These are phyloP conservation scores for Gentiana macrophylla DNA, from an alignment of 257 asterid genomes.

Conservation along the genomic window DNA sequence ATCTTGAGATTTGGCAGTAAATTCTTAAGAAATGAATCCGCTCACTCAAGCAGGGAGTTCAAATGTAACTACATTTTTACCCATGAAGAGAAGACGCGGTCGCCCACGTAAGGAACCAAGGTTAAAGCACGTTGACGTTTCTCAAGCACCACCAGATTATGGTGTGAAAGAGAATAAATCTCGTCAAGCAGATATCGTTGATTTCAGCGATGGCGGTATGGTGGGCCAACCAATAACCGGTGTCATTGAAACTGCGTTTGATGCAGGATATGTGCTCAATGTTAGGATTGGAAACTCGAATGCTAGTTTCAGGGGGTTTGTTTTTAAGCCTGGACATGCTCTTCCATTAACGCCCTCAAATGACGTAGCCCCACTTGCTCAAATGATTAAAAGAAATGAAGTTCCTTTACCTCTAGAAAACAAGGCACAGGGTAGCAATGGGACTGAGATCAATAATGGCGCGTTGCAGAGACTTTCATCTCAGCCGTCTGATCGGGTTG, in stretches of 20 bases:
- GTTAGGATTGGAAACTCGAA: constrained; percentile 68
- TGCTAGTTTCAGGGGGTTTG: constrained; percentile 59
- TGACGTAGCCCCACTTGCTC: constrained; percentile 75
- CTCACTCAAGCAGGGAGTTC: constrained; percentile 24
- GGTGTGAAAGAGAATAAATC: constrained; percentile 25
- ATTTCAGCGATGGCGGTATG: constrained; percentile 21
- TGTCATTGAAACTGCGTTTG: constrained; percentile 80
- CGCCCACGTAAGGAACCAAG: constrained; percentile 40
- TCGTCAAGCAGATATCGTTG: constrained; percentile 14
- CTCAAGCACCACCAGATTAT: constrained; percentile 37
- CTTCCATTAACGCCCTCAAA: constrained; percentile 64
- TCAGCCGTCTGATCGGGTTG: constrained; percentile 17
- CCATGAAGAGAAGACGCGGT: constrained; percentile 34
- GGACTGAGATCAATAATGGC: constrained; percentile 10
- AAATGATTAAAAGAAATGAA: constrained; percentile 53
- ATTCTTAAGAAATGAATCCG: constrained; percentile 20
- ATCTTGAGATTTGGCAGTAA: no score
- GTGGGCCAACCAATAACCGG: constrained; percentile 80
- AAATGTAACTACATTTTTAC: constrained; percentile 10
- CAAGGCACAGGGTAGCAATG: constrained; percentile 11
- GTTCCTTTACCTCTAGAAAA: constrained; percentile 27
- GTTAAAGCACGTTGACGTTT: constrained; percentile 15
- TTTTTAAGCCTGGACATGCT: constrained; percentile 76
- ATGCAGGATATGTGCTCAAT: constrained; percentile 70
- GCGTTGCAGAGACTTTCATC: constrained; percentile 9